Conservation (phyloP, 2,329 filamentous ascomycete species). For the Colletotrichum tanaceti region DNA sequence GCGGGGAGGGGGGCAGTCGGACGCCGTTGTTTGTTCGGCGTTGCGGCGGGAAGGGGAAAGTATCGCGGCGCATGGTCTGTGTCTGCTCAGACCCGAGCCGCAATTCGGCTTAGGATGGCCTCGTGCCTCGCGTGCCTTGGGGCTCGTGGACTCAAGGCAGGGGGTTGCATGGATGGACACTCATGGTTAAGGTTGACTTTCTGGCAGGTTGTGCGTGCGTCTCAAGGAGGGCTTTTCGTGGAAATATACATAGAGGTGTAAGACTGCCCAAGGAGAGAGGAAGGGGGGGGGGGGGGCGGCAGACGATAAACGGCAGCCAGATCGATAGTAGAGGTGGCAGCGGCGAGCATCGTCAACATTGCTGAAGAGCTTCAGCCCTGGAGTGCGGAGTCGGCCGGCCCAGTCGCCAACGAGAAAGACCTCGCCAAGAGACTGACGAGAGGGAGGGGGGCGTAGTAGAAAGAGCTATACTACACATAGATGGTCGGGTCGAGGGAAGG, state of each 20-base stretch:
- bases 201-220: neutral
- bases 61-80: neutral
- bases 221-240: neutral
- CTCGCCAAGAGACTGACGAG: neutral
- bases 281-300: no score
- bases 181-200: conserved; percentile 16
- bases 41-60: neutral
- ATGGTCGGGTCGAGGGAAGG: conserved; percentile 23
- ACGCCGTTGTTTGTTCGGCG: neutral
- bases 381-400: conserved; percentile 11
- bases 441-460: neutral
- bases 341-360: conserved; percentile 13
- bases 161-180: neutral
- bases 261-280: conserved; percentile 19
- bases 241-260: conserved; percentile 9
- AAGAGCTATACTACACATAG: no score
- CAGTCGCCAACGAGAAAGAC: conserved; percentile 20
- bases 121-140: conserved; percentile 18
- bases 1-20: neutral
- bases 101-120: neutral
- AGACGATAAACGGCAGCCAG: neutral
- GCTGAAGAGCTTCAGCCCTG: conserved; percentile 24
- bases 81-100: neutral
- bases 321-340: neutral
- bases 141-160: neutral